These are phyloP conservation scores for Rhodotorula kratochvilovae DNA, from an alignment of 768 basidiomycete genomes.

Conservation along the genomic window DNA sequence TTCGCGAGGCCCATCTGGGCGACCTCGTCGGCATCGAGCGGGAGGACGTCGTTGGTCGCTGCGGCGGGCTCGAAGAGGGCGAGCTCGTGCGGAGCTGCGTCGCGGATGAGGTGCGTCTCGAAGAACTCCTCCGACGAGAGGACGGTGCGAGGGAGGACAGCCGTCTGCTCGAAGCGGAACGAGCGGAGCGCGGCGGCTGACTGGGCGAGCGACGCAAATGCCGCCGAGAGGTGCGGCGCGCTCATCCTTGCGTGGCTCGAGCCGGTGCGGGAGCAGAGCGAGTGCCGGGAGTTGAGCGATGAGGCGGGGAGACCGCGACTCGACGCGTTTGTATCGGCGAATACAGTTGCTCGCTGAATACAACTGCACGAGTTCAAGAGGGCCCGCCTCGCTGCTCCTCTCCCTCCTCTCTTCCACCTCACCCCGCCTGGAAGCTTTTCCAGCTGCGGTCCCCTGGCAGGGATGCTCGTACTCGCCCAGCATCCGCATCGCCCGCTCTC, in stretches of 20 bases:
- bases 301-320: not conserved
- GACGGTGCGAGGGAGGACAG: constrained; percentile 23
- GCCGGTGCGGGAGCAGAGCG: not conserved
- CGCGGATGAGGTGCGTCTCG: constrained; percentile 35
- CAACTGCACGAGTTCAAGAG: not conserved
- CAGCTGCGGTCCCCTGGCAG: not conserved
- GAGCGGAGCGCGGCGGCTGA: constrained; percentile 15
- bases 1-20: not conserved
- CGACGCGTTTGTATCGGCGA: not conserved
- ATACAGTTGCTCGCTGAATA: too few species aligned
- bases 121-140: constrained; percentile 23
- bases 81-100: constrained; percentile 34
- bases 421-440: not conserved
- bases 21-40: not conserved
- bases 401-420: not conserved
- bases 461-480: not conserved
- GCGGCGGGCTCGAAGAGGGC: constrained; percentile 26
- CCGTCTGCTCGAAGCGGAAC: constrained; percentile 15
- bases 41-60: constrained; percentile 2
- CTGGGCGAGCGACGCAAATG: constrained; percentile 13
- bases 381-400: not conserved
- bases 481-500: not conserved
- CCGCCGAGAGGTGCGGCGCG: not conserved
- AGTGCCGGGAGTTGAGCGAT: not conserved
- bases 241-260: not conserved